Base-by-base conservation (phyloP, 805 yeast species). In the Yamadazyma sp. region DNA sequence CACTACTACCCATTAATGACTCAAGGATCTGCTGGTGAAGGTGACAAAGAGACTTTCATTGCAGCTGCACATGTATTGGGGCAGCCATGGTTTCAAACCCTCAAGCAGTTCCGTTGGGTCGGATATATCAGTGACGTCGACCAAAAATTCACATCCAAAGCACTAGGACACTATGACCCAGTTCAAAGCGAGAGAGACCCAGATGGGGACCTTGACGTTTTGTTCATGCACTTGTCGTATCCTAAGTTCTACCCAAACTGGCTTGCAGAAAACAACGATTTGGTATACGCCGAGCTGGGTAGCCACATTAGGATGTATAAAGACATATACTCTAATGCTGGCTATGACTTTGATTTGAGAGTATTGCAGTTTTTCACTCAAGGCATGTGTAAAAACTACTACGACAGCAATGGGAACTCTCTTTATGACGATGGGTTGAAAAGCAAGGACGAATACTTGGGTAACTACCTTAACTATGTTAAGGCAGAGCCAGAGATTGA, bases 11-110 rank as follows among this genome's bases (percentile, higher is more conserved):
- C 81, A 8, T 57, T 84, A 40, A 66, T 84, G 46, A 75, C 86
- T 0, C 90, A 82, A 52, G 87, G 87, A 3, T 68, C 78, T 17
- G 80, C 87, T 1, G 91, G 91, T 18, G 84, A 83, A 62, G 90
- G 91, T 35, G 91, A 84, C 52, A 84, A 84, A 53, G 91, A 84
- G 52, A 82, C 91, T 0, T 82, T 81, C 47, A 72, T 78, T 26
- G 77, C 83, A 7, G 89, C 87, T 1, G 85, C 89, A 3, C 67
- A 71, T 37, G 80, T 63, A 1, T 50, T 76, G 51, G 47, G 57
- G 0, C 59, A 64, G 36, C 70, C 75, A 2, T 79, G 69, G 54
- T 77, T 72, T 53, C 89, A 82, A 55, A 55, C 62, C 59, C 52
- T 40, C 50, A 78, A 53, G 68, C 76, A 41, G 30, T 67, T 67